Evolutionary conservation across 2,329 filamentous ascomycete genomes (phyloP).

Genomic region (Pseudogymnoascus sp.): DNA sequence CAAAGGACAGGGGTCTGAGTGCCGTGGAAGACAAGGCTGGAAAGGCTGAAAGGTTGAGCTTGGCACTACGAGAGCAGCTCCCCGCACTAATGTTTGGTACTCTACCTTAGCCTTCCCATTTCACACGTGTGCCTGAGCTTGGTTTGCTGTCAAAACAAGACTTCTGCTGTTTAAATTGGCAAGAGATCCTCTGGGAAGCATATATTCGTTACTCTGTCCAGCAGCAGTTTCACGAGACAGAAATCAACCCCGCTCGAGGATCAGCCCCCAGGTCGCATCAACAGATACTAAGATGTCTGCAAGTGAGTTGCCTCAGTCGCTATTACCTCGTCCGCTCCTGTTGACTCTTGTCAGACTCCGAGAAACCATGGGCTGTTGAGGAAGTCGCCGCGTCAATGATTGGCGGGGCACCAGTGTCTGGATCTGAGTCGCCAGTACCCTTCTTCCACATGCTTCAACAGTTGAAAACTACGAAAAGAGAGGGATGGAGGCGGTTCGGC

Average conservation of each 20-base stretch:
- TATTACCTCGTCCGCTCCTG: neutral
- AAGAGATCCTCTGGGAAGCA: neutral
- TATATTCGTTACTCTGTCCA: neutral
- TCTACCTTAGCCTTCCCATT: neutral
- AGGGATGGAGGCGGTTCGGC: constrained; percentile 88
- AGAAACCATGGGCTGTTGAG: constrained; percentile 47
- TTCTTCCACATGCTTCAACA: constrained; percentile 94
- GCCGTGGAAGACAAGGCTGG: neutral
- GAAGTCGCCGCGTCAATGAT: constrained; percentile 60
- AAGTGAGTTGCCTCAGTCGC: neutral
- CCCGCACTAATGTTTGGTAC: neutral
- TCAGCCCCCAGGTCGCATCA: neutral
- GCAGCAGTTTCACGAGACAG: neutral
- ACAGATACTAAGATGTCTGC: neutral
- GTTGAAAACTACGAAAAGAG: constrained; percentile 91
- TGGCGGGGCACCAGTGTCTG: constrained; percentile 48
- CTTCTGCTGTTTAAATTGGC: neutral
- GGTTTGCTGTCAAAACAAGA: neutral
- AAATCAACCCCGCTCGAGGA: neutral
- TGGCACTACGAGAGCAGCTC: neutral
- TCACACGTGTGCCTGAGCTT: neutral
- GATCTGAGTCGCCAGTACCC: constrained; percentile 66
- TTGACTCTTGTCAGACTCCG: neutral
- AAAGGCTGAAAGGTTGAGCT: neutral
- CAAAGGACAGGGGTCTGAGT: neutral